Percentiles rank a stretch among this genome's conserved stretches.
phyloP scores from a whole-genome alignment of 257 asterid species.

The Fraxinus quadrangulata region DNA sequence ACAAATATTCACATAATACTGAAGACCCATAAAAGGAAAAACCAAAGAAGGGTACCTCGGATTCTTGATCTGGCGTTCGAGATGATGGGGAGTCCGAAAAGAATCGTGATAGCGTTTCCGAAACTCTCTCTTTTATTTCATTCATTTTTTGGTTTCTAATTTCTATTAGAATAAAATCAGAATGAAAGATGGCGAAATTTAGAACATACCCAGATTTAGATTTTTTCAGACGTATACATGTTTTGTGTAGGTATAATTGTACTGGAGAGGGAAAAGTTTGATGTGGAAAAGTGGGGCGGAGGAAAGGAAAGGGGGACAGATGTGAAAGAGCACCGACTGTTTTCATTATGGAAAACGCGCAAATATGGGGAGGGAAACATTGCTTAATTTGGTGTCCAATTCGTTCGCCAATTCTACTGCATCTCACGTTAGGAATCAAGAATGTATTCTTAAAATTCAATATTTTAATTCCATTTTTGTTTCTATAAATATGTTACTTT shows the following conservation, averaged over 20 bases:
- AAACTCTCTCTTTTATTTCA: constrained; percentile 67
- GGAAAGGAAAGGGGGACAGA: background rate
- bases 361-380: background rate
- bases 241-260: background rate
- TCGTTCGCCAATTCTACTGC: background rate
- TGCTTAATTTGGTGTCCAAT: background rate
- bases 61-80: constrained; percentile 50
- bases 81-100: constrained; percentile 76
- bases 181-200: background rate
- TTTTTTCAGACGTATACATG: background rate
- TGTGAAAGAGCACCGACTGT: background rate
- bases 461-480: too few species aligned
- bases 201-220: background rate
- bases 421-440: background rate
- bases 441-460: too few species aligned
- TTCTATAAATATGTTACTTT: too few species aligned
- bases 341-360: background rate
- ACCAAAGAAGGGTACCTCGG: constrained; percentile 58
- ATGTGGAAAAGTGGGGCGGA: background rate
- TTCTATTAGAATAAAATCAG: background rate
- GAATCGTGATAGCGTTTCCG: constrained; percentile 62
- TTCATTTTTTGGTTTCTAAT: constrained; percentile 44
- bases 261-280: background rate
- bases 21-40: background rate
- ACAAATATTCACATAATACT: background rate